A percentile compares a stretch with the other conserved stretches of the same genome.
Conservation (phyloP, 1,284 basidiomycete genomes). For the Somion occarium region DNA sequence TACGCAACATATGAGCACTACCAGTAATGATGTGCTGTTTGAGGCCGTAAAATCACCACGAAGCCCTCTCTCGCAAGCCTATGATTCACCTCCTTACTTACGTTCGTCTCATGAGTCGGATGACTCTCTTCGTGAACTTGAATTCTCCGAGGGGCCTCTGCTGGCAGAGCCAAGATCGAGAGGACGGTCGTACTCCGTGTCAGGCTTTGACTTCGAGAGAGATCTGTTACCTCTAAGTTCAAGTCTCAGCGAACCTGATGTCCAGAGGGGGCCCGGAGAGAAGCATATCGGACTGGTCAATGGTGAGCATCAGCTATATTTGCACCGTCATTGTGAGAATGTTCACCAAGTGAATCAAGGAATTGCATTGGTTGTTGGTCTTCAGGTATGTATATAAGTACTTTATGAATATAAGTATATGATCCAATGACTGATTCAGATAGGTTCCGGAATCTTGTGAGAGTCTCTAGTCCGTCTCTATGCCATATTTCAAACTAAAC, state of each 20-base stretch:
- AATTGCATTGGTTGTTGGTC: constrained; percentile 79
- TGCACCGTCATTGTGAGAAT: too few species aligned
- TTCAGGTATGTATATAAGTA: constrained; percentile 45
- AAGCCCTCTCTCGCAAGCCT: constrained; percentile 22
- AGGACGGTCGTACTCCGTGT: constrained; percentile 62
- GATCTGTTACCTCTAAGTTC: constrained; percentile 74
- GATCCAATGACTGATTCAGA: constrained; percentile 34
- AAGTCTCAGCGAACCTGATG: constrained; percentile 66
- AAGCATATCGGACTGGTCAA: constrained; percentile 77
- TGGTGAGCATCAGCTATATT: constrained; percentile 41
- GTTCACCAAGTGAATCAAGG: constrained; percentile 45
- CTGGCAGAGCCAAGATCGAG: constrained; percentile 32
- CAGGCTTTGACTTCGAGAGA: constrained; percentile 74
- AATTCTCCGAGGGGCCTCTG: constrained; percentile 61
- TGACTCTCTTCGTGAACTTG: constrained; percentile 72
- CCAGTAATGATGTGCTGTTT: neutral
- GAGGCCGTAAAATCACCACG: constrained; percentile 29
- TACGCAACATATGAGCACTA: neutral
- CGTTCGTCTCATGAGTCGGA: constrained; percentile 62
- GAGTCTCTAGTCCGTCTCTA: constrained; percentile 16
- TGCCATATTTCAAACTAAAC: neutral
- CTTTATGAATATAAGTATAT: neutral
- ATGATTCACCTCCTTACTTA: constrained; percentile 38
- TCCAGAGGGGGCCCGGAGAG: constrained; percentile 42
- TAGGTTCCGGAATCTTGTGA: constrained; percentile 91